A percentile compares a stretch with the other conserved stretches of the same genome.
phyloP scores from a whole-genome alignment of 176 grass and related monocot species.

The Dactylis glomerata region DNA sequence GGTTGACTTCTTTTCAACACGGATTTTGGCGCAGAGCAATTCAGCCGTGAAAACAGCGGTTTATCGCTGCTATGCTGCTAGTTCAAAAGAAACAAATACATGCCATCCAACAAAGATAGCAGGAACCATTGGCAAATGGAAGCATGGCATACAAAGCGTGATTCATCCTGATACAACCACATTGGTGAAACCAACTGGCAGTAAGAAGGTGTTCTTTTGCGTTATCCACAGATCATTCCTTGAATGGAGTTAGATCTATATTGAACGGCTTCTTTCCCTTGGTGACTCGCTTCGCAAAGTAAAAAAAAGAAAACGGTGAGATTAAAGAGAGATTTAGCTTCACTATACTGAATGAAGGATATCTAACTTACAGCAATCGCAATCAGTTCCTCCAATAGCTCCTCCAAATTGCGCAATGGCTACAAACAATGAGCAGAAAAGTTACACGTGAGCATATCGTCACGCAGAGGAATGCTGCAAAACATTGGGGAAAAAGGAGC shows the following conservation, averaged over 20 bases:
- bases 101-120: background rate
- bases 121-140: background rate
- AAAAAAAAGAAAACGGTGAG: background rate
- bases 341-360: background rate
- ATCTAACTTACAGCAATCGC: conserved; percentile 72
- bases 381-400: conserved; percentile 81
- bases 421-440: conserved; percentile 22
- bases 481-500: background rate
- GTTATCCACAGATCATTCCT: conserved; percentile 32
- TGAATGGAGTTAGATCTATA: conserved; percentile 72
- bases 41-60: background rate
- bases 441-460: background rate
- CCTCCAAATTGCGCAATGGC: conserved; percentile 86
- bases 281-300: conserved; percentile 45
- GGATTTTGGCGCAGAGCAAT: too few relatives aligned
- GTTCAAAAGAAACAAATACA: background rate
- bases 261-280: conserved; percentile 79
- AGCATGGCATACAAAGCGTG: background rate
- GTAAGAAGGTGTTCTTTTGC: background rate
- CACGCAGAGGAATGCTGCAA: background rate
- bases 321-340: background rate
- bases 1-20: too few relatives aligned
- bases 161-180: background rate
- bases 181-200: too few relatives aligned
- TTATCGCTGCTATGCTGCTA: background rate